phyloP scores from a whole-genome alignment of 2,329 filamentous ascomycete species.

The Nectriaceae sp. region DNA sequence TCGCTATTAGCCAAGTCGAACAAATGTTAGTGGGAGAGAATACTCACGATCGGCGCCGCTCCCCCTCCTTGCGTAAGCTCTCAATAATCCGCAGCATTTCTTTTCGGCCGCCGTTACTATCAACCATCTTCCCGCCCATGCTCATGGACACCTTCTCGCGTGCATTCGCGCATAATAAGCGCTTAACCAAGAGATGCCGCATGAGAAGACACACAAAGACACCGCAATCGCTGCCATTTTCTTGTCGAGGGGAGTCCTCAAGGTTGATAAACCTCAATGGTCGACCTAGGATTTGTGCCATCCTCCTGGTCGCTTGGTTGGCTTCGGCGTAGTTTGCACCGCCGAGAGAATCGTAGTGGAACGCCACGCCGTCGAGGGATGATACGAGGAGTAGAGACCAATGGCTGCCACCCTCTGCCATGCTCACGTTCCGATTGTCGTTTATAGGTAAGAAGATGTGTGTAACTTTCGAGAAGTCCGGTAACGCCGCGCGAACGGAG shows the following conservation, averaged over 20 bases:
- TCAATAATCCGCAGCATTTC: slow-evolving; percentile 93
- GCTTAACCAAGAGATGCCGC: slow-evolving; percentile 86
- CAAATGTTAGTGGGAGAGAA: no score
- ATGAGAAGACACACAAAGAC: slow-evolving; percentile 96
- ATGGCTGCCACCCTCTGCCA: slow-evolving; percentile 88
- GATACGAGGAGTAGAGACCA: slow-evolving; percentile 94
- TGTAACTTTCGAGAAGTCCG: slow-evolving; percentile 77
- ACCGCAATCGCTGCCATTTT: slow-evolving; percentile 91
- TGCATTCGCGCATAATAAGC: slow-evolving; percentile 76
- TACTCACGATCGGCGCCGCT: slow-evolving; percentile 78
- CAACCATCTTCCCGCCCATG: slow-evolving; percentile 80
- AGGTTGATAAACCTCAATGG: slow-evolving; percentile 77
- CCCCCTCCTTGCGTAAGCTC: slow-evolving; percentile 81
- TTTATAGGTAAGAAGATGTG: slow-evolving; percentile 97
- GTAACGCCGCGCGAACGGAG: slow-evolving; percentile 67
- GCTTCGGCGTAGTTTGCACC: slow-evolving; percentile 77
- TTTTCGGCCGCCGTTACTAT: slow-evolving; percentile 78
- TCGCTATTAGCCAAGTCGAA: slow-evolving; percentile 18
- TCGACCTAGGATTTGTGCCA: slow-evolving; percentile 67
- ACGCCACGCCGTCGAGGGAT: slow-evolving; percentile 84
- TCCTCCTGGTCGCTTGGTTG: slow-evolving; percentile 65
- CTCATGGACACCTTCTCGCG: slow-evolving; percentile 93
- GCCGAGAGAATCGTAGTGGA: slow-evolving; percentile 91
- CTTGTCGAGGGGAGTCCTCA: slow-evolving; percentile 84
- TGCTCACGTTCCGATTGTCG: slow-evolving; percentile 73